These are phyloP conservation scores for Epicoccum sorghinum DNA, from an alignment of 2,329 filamentous ascomycete genomes.

Conservation along the genomic window DNA sequence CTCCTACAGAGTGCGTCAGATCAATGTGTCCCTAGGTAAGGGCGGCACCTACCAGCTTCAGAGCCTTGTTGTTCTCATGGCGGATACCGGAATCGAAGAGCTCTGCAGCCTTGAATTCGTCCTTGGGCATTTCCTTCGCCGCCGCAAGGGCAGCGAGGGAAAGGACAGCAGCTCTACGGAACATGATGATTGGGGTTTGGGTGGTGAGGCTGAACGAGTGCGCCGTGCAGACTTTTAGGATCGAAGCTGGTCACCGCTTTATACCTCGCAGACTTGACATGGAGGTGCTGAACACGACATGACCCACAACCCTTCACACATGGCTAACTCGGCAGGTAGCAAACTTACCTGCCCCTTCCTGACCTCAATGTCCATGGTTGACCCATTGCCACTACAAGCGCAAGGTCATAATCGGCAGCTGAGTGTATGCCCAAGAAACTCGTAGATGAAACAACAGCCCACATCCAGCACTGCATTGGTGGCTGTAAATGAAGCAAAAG, in stretches of 20 bases:
- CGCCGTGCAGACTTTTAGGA: conserved; percentile 2
- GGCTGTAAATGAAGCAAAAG: conserved; percentile 40
- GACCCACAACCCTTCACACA: conserved; percentile 16
- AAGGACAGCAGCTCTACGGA: conserved; percentile 35
- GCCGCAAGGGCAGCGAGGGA: conserved; percentile 43
- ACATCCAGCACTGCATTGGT: conserved; percentile 32
- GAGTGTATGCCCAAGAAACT: conserved; percentile 17
- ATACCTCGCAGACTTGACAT: conserved; percentile 7
- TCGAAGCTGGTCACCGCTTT: conserved; percentile 1
- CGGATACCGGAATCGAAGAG: conserved; percentile 50
- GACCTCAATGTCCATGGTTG: conserved; percentile 23
- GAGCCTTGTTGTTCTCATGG: conserved; percentile 45
- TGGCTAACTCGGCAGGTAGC: conserved; percentile 39
- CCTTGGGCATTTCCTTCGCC: conserved; percentile 44
- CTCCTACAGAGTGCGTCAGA: conserved; percentile 40
- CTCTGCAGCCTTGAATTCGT: conserved; percentile 41
- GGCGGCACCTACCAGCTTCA: conserved; percentile 37
- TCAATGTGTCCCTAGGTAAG: neutral
- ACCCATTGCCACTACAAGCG: conserved; percentile 17
- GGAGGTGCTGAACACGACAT: conserved; percentile 16
- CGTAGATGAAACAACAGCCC: conserved; percentile 29
- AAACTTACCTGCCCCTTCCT: conserved; percentile 35
- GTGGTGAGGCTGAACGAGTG: conserved; percentile 8
- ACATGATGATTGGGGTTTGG: conserved; percentile 33
- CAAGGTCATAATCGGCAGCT: conserved; percentile 31